phyloP scores from a whole-genome alignment of 768 basidiomycete species.

The Lyophyllum shimeji region DNA sequence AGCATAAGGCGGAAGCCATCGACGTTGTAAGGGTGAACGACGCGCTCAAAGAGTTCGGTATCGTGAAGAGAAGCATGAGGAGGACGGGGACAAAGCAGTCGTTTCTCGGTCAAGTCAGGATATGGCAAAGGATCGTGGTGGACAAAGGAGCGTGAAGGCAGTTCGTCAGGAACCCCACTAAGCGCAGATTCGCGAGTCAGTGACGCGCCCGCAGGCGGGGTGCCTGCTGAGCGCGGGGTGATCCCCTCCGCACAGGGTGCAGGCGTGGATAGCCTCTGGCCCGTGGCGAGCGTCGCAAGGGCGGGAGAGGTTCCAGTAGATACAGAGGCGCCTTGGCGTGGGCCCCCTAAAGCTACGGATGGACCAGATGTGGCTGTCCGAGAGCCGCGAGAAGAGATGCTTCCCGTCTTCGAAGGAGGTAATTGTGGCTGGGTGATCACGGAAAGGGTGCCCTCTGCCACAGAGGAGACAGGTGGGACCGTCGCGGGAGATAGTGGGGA shows the following conservation, averaged over 20 bases:
- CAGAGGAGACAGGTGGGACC: conserved; percentile 15
- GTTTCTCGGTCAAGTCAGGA: neutral
- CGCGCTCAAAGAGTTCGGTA: neutral
- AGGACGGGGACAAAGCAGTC: neutral
- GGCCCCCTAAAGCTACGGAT: neutral
- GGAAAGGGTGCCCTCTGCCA: neutral
- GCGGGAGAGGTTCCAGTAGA: conserved; percentile 11
- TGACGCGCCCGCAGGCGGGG: conserved; percentile 4
- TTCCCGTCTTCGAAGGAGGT: conserved; percentile 8
- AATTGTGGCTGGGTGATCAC: neutral
- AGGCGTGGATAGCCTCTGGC: conserved; percentile 12
- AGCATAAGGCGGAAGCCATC: conserved; percentile 12
- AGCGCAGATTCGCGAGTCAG: neutral
- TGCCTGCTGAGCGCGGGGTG: conserved; percentile 15
- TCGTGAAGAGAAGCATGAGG: neutral
- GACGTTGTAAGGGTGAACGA: conserved; percentile 18
- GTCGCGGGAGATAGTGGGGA: neutral
- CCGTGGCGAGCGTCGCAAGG: neutral
- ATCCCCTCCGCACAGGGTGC: conserved; percentile 18
- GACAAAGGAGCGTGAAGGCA: conserved; percentile 5
- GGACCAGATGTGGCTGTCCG: neutral
- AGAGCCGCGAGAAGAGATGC: neutral
- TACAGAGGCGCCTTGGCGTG: conserved; percentile 1
- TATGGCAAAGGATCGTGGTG: neutral
- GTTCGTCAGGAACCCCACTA: neutral